phyloP scores from a whole-genome alignment of 2,329 filamentous ascomycete species.

The Graphilbum ipis-grandicollis region DNA sequence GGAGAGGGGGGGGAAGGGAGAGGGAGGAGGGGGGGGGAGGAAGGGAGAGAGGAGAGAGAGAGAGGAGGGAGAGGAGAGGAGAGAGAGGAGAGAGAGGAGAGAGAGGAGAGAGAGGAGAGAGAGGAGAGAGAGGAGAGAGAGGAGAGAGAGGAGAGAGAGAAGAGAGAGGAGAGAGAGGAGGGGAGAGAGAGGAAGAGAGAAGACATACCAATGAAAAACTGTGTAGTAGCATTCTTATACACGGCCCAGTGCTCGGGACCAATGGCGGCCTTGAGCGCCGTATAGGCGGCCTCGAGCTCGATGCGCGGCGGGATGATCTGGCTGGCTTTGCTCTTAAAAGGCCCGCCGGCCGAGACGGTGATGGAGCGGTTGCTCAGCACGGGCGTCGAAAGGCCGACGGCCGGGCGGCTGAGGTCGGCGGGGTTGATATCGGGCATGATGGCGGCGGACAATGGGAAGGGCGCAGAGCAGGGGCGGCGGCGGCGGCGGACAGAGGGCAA shows the following conservation, averaged over 20 bases:
- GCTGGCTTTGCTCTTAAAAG: constrained; percentile 39
- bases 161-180: neutral
- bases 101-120: constrained; percentile 32
- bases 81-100: constrained; percentile 2
- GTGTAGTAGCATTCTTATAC: constrained; percentile 46
- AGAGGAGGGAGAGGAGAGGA: no score
- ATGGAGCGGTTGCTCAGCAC: constrained; percentile 40
- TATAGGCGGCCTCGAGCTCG: constrained; percentile 49
- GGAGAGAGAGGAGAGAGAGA: neutral
- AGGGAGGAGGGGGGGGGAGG: neutral
- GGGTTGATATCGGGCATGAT: constrained; percentile 61
- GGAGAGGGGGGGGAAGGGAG: neutral
- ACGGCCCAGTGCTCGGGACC: constrained; percentile 42
- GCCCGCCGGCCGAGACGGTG: constrained; percentile 30
- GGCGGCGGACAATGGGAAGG: no score
- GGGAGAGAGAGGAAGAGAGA: neutral
- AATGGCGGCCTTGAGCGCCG: constrained; percentile 40
- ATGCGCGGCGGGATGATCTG: constrained; percentile 48
- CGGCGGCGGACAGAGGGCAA: neutral
- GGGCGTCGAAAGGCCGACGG: constrained; percentile 39
- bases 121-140: neutral
- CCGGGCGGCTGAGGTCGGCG: constrained; percentile 46
- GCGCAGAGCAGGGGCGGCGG: constrained; percentile 2
- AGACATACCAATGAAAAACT: constrained; percentile 43
- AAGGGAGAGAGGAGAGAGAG: neutral